A percentile compares a stretch with the other conserved stretches of the same genome.
phyloP scores from a whole-genome alignment of 2,329 filamentous ascomycete species.

The Aureobasidium sp. region DNA sequence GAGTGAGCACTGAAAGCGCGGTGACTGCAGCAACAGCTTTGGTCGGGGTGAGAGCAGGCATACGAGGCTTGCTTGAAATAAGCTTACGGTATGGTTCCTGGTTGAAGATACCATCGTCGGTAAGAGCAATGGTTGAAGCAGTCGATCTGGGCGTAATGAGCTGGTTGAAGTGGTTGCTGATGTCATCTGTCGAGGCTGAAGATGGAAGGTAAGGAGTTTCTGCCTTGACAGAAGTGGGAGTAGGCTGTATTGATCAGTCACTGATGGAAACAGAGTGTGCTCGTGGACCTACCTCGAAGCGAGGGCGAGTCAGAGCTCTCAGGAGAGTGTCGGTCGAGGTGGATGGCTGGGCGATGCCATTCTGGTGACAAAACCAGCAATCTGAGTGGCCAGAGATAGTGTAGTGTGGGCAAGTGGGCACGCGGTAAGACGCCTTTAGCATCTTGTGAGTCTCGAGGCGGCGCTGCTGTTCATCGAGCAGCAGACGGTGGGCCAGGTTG shows the following conservation, averaged over 20 bases:
- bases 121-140: neutral
- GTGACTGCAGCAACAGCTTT: neutral
- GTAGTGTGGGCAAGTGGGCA: neutral
- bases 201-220: neutral
- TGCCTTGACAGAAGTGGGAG: neutral
- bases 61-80: neutral
- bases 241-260: neutral
- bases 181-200: neutral
- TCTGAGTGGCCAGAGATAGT: neutral
- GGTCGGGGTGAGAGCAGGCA: neutral
- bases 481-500: neutral
- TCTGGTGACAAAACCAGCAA: neutral
- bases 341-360: neutral
- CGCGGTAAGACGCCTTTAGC: neutral
- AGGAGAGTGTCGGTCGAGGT: neutral
- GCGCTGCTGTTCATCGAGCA: constrained; percentile 6
- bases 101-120: neutral
- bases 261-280: neutral
- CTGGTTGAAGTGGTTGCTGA: neutral
- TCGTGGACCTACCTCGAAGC: neutral
- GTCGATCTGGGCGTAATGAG: neutral
- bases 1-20: neutral
- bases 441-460: neutral
- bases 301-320: neutral
- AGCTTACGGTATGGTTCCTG: neutral